A percentile compares a stretch with the other conserved stretches of the same genome.
phyloP scores from a whole-genome alignment of 2,329 filamentous ascomycete species.

The Cladorrhinum sp. region DNA sequence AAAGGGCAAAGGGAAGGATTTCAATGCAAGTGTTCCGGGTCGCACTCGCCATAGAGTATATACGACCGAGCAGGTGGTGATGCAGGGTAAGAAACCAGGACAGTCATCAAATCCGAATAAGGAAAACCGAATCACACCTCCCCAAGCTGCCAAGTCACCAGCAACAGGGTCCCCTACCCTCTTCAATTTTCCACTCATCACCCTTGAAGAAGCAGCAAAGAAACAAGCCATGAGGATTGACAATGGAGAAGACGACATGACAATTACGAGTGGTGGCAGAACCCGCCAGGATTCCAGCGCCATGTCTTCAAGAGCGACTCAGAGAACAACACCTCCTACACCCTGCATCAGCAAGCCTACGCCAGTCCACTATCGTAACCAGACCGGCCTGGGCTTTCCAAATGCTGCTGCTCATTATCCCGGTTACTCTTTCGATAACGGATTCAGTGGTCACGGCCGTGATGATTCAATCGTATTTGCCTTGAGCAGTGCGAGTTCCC shows the following conservation, averaged over 20 bases:
- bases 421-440: constrained; percentile 9
- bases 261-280: constrained; percentile 21
- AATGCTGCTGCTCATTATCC: background rate
- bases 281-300: constrained; percentile 22
- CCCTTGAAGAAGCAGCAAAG: constrained; percentile 32
- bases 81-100: background rate
- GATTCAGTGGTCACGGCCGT: constrained; percentile 5
- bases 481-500: constrained; percentile 13
- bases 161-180: constrained; percentile 23
- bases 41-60: background rate
- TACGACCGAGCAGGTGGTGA: background rate
- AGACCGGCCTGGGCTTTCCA: constrained; percentile 10
- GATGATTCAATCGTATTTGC: background rate
- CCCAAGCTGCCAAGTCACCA: constrained; percentile 1
- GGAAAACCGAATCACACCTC: constrained; percentile 1
- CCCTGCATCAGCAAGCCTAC: constrained; percentile 19
- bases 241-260: constrained; percentile 26
- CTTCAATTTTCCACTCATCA: constrained; percentile 33
- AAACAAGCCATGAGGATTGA: constrained; percentile 26
- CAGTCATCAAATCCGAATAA: constrained; percentile 1
- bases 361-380: constrained; percentile 11
- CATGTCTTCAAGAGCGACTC: constrained; percentile 16
- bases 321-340: constrained; percentile 19
- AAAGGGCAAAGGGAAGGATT: background rate
- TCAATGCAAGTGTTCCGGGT: background rate